Conservation (phyloP, 2,329 filamentous ascomycete species). For the Pseudomassariella vexata region DNA sequence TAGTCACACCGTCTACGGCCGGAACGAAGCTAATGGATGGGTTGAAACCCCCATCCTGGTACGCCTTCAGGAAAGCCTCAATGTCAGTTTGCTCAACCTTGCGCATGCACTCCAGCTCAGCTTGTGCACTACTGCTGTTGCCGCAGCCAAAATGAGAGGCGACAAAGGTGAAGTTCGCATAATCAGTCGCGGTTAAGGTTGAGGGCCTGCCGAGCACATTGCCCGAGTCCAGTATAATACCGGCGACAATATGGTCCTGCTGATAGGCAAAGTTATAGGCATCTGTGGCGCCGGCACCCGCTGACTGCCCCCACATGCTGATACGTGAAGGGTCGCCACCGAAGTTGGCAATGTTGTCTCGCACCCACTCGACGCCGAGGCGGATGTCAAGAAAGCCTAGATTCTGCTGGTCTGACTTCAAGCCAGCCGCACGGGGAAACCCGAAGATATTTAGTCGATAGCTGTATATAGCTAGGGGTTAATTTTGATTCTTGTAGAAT, state of each 20-base stretch:
- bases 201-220: conserved; percentile 17
- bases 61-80: conserved; percentile 25
- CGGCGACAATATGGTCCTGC: conserved; percentile 26
- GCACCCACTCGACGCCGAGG: conserved; percentile 6
- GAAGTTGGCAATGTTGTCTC: conserved; percentile 7
- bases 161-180: conserved; percentile 17
- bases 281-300: conserved; percentile 4
- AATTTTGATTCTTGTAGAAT: not conserved
- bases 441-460: conserved; percentile 8
- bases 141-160: conserved; percentile 18
- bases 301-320: conserved; percentile 9
- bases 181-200: conserved; percentile 28
- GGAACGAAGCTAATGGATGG: conserved; percentile 19
- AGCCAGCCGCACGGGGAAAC: conserved; percentile 5
- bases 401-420: conserved; percentile 4
- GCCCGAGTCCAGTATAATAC: conserved; percentile 25
- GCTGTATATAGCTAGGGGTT: not conserved
- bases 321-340: conserved; percentile 6
- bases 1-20: conserved; percentile 19
- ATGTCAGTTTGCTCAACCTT: conserved; percentile 17
- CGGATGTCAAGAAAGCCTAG: conserved; percentile 5
- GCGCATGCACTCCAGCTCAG: conserved; percentile 19
- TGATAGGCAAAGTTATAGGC: conserved; percentile 8
- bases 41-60: conserved; percentile 12
- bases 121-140: conserved; percentile 9